phyloP scores from a whole-genome alignment of 1,139 yeast species.

The Sugiyamaella japonica region DNA sequence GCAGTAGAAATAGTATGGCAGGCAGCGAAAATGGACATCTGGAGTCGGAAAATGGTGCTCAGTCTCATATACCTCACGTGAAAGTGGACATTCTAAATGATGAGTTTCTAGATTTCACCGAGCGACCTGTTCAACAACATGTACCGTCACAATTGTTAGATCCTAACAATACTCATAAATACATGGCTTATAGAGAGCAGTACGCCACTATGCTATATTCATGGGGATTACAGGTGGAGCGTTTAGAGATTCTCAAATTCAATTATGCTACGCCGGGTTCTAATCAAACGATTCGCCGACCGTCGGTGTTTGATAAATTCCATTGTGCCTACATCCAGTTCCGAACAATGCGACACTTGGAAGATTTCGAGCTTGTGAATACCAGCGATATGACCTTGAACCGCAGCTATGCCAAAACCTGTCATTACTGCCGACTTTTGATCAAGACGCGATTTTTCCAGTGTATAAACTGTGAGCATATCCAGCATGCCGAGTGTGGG shows the following conservation, averaged over 20 bases:
- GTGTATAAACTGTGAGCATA: slow-evolving; percentile 76
- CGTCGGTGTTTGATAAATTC: slow-evolving; percentile 21
- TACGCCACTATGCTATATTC: slow-evolving; percentile 77
- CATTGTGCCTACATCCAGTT: slow-evolving; percentile 30
- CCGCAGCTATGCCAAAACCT: slow-evolving; percentile 30
- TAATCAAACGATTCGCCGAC: slow-evolving; percentile 13
- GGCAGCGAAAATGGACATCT: slow-evolving; percentile 15
- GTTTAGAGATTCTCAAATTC: slow-evolving; percentile 77
- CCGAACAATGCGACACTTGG: slow-evolving; percentile 38
- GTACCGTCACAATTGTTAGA: slow-evolving; percentile 42
- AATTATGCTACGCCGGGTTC: slow-evolving; percentile 44
- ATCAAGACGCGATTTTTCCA: slow-evolving; percentile 63
- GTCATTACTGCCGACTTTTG: slow-evolving; percentile 65
- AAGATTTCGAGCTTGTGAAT: slow-evolving; percentile 26
- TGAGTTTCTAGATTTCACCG: slow-evolving; percentile 49
- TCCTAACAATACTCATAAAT: slow-evolving; percentile 48
- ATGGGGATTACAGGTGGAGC: slow-evolving; percentile 80
- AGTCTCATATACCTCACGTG: slow-evolving; percentile 8
- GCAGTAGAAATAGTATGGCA: slow-evolving; percentile 28
- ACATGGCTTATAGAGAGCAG: slow-evolving; percentile 58
- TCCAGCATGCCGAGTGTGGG: slow-evolving; percentile 78
- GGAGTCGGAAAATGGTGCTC: slow-evolving; percentile 30
- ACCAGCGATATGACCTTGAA: slow-evolving; percentile 21
- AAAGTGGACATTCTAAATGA: slow-evolving; percentile 53
- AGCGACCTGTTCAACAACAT: background rate